Base-by-base conservation (phyloP, 2,329 filamentous ascomycete genomes). In the Whalleya microplaca region DNA sequence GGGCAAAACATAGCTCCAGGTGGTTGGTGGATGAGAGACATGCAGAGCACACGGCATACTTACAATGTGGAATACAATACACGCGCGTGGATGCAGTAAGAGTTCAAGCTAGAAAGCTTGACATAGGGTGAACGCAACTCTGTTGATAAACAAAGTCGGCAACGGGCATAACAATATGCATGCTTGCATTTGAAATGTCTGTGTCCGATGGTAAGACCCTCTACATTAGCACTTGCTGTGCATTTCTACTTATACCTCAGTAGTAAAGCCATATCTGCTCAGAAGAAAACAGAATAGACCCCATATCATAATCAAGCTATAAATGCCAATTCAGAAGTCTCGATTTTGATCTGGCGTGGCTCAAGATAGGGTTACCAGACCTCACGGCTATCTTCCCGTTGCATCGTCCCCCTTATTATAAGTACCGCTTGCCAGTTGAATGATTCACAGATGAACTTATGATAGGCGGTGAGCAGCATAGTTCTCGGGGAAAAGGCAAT, bases 91-190 rank as follows among this genome's bases (percentile, higher is more conserved):
- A 56, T 46, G 45, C 49, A 40, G 46, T 43, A 50, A 8, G 3
- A 16, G 8, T 37, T 12, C 3, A 37, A 37, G 41, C 8, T 7
- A 50, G 49, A 53, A 53, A 56, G 55, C 57, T 62, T 48, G 58
- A 56, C 53, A 53, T 41, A 48, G 43, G 42, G 20, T 19, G 16
- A 18, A 21, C 18, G 8, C 47, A 37, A 6, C 40, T 42, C 53
- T 45, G 20, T 32, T 53, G 45, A 48, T 47, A 48, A 50, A 53
- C 32, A 48, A 53, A 32, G 27, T 27, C 61, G 58, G 58, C 29
- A 61, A 51, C 57, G 32, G 47, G 48, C 56, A 63, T 63, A 44
- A 27, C 40, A 59, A 58, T 62, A 32, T 58, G 54, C 56, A 27
- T 48, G 29, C 52, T 32, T 59, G 61, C 56, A 57, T 48, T 55